Conservation (phyloP, 352 stramenopile species). For the Globisporangium paddicum region DNA sequence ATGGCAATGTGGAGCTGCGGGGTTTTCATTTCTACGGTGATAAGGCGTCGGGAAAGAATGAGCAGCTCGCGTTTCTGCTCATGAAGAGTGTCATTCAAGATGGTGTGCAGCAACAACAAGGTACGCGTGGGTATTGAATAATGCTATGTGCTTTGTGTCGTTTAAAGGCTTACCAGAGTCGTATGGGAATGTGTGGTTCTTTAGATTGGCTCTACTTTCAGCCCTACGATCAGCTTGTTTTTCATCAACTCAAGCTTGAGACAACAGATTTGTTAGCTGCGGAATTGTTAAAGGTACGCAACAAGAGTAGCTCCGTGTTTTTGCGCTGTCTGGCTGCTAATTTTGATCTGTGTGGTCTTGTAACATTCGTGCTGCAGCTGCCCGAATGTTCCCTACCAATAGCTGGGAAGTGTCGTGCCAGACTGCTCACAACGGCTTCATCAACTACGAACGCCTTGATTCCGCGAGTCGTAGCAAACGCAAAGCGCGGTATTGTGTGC, state of each 20-base stretch:
- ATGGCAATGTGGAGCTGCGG: not conserved
- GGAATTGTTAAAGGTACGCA: not conserved
- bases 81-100: not conserved
- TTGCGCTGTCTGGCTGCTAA: not conserved
- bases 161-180: not conserved
- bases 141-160: not conserved
- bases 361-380: not conserved
- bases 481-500: constrained; percentile 51
- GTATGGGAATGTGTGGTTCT: constrained; percentile 1
- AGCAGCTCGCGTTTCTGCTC: constrained; percentile 17
- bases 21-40: constrained; percentile 17
- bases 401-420: constrained; percentile 9
- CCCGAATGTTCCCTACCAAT: not conserved
- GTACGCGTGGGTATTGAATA: not conserved
- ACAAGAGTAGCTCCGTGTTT: constrained; percentile 1
- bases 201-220: constrained; percentile 42
- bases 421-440: constrained; percentile 16
- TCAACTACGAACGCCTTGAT: constrained; percentile 1
- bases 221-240: constrained; percentile 30
- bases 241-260: constrained; percentile 8
- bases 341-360: not conserved
- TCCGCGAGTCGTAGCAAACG: constrained; percentile 35
- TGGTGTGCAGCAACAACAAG: constrained; percentile 1
- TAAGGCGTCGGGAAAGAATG: constrained; percentile 5
- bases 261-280: not conserved